phyloP scores from a whole-genome alignment of 2,329 filamentous ascomycete genomes.

The Arthrinium phaeospermum region DNA sequence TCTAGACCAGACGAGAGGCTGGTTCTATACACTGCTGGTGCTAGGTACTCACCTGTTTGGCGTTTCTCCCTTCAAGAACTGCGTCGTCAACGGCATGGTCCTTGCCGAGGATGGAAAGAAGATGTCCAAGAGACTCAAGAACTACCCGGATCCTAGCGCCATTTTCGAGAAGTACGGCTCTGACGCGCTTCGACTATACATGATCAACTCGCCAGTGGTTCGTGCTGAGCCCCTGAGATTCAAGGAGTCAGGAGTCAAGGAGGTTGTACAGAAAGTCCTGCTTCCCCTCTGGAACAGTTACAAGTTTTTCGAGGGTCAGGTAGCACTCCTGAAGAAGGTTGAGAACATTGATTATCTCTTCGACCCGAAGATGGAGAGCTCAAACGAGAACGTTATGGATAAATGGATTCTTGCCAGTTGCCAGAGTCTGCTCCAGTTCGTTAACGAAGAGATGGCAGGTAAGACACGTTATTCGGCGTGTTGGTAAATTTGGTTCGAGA shows the following conservation, averaged over 20 bases:
- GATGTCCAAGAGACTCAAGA: constrained; percentile 97
- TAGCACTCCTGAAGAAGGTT: constrained; percentile 84
- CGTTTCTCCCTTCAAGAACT: constrained; percentile 88
- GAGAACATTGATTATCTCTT: constrained; percentile 79
- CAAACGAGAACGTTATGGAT: constrained; percentile 92
- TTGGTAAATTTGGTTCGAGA: not conserved
- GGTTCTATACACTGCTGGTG: constrained; percentile 94
- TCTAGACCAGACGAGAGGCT: constrained; percentile 90
- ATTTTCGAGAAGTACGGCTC: constrained; percentile 90
- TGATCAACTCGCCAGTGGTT: constrained; percentile 96
- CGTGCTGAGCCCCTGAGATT: constrained; percentile 89
- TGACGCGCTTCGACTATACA: constrained; percentile 90
- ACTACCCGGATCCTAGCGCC: constrained; percentile 86
- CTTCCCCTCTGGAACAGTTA: constrained; percentile 95
- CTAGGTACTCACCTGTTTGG: constrained; percentile 88
- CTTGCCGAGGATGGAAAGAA: constrained; percentile 96
- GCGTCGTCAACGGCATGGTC: constrained; percentile 95
- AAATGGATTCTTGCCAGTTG: constrained; percentile 93
- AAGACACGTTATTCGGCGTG: constrained; percentile 42
- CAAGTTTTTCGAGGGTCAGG: constrained; percentile 94
- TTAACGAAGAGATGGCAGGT: constrained; percentile 89
- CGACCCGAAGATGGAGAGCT: constrained; percentile 75
- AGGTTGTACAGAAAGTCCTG: constrained; percentile 90
- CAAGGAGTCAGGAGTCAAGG: constrained; percentile 90
- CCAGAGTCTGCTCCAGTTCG: constrained; percentile 88